Base-by-base conservation (phyloP, 257 asterid species). In the Nicotiana noctiflora region DNA sequence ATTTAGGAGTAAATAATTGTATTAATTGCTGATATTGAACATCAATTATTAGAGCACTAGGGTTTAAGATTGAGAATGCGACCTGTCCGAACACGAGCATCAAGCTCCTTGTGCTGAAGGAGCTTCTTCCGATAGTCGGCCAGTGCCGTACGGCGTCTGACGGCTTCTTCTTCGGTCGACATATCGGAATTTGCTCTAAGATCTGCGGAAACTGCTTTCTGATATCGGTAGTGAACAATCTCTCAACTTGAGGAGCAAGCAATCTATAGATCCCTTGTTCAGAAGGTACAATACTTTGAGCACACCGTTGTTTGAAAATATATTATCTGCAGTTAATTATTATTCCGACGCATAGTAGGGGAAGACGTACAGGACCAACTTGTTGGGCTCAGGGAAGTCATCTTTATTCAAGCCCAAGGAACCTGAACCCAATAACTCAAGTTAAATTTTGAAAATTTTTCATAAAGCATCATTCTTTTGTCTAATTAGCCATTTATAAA, bases 81-180 rank as follows among this genome's bases (percentile, higher is more conserved):
- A 92, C 94, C 92, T 66, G 93, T 82, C 81, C 95, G 93, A 85
- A 92, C 92, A 76, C 95, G 93, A 78, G 91, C 89, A 79, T 90
- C 97, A 78, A 89, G 92, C 52, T 92, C 97, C 57, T 90, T 92
- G 68, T 92, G 95, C 76, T 76, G 88, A 27, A 92, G 90, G 18
- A 92, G 94, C 88, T 90, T 92, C 79, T 89, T 89, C 84, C 93
- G 88, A 85, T 92, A 92, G 13, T 90, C 97, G 10, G 88, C 78
- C 17, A 84, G 56, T 64, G 93, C 90, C 64, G 76, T 18, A 52
- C 88, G 89, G 79, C 97, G 95, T 65, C 97, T 90, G 17, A 37
- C 86, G 67, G 85, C 92, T 52, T 92, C 97, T 63, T 89, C 92
- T 65, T 67, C 87, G 17, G 79, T 74, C 23, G 79, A 34, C 79